Evolutionary conservation across 2,329 filamentous ascomycete species (phyloP), one percentile per base, ranked within the genome.

Genomic region (Stagonosporopsis chrysanthemi): DNA sequence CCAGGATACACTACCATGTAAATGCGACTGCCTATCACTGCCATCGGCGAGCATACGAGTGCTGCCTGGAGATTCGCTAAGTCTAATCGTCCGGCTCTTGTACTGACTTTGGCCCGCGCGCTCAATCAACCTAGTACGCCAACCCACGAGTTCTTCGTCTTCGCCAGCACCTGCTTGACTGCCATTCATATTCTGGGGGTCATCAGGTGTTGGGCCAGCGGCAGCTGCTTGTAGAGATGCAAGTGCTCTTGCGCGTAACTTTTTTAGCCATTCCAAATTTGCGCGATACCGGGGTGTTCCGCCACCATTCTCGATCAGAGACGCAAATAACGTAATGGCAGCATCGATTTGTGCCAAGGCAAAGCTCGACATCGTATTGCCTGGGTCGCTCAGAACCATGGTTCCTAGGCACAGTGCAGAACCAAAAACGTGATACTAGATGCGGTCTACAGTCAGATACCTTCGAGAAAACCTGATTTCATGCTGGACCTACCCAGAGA

Each of bases 361-460:
- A 44, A 44, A 52, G n/a, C 26, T 35, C 43, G 40, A 24, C 49
- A 52, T 52, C 11, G n/a, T 28, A 17, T 43, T 52, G 7, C 31
- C 22, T 15, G 49, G 49, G 28, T 52, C 29, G 9, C 49, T 24
- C 12, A 52, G 40, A 14, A 52, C 26, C 31, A 52, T n/a, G 6
- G 49, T 52, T n/a, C 49, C 49, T 26, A 52, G 8, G 29, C 49
- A 52, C 3, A 52, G 29, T 17, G 49, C 49, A 3, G 49, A 36
- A 39, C 49, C 49, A 17, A 52, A 52, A 12, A 52, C 49, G n/a
- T 52, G 49, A 29, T 35, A 52, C 49, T 52, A 29, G 40, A 28
- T 8, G n/a, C 6, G 6, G 26, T 28, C 26, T 28, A 19, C 19
- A 19, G 26, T 28, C 26, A 28, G 26, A 28, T 11, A 28, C 26